These are phyloP conservation scores for Geotrichum aggregatum DNA, from an alignment of 1,139 yeast genomes.

Conservation along the genomic window DNA sequence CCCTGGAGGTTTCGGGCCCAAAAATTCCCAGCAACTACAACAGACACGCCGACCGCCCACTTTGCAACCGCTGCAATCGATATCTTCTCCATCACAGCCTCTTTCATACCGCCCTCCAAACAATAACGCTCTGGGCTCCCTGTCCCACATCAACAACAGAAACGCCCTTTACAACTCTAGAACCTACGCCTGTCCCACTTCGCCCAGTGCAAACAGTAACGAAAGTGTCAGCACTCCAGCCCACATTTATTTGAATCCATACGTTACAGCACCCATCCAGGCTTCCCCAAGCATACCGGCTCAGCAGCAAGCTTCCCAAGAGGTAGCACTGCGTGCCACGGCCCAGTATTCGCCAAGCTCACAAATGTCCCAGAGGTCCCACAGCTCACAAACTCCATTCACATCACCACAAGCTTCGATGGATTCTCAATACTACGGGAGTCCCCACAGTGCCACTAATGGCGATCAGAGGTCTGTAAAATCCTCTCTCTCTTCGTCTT, in stretches of 20 bases:
- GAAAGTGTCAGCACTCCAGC: not conserved
- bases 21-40: not conserved
- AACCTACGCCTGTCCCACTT: not conserved
- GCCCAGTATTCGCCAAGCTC: too few species aligned
- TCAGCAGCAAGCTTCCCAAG: not conserved
- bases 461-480: not conserved
- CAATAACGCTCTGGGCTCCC: constrained; percentile 11
- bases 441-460: not conserved
- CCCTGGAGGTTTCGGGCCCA: too few species aligned
- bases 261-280: too few species aligned
- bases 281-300: not conserved
- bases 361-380: not conserved
- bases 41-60: not conserved
- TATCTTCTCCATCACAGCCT: not conserved
- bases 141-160: constrained; percentile 15
- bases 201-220: not conserved
- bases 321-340: too few species aligned
- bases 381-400: not conserved
- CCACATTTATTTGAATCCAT: too few species aligned
- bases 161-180: not conserved
- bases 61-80: not conserved
- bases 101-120: constrained; percentile 1
- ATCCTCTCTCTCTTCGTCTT: not conserved
- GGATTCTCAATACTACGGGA: not conserved
- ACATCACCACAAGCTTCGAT: not conserved